These are phyloP conservation scores for Rhodocollybia butyracea DNA, from an alignment of 768 basidiomycete genomes.

Conservation along the genomic window DNA sequence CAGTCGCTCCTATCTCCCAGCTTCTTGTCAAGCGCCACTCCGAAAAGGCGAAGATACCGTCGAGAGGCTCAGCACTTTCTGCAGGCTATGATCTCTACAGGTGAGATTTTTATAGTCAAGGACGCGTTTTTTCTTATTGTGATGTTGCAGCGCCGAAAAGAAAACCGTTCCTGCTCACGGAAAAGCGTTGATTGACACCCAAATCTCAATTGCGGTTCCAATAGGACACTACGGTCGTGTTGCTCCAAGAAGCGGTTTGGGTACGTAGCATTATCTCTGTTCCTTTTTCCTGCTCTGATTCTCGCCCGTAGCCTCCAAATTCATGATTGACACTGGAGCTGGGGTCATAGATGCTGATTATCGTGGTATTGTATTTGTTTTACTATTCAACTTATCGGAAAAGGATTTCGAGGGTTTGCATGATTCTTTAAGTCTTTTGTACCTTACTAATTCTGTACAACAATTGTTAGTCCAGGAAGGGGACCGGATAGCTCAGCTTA, in stretches of 20 bases:
- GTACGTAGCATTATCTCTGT: constrained; percentile 41
- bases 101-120: constrained; percentile 36
- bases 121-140: constrained; percentile 3
- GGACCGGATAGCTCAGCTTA: constrained; percentile 94
- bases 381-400: constrained; percentile 91
- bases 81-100: constrained; percentile 97
- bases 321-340: constrained; percentile 97
- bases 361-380: constrained; percentile 84
- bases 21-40: constrained; percentile 86
- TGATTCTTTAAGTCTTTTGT: background rate
- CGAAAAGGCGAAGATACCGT: constrained; percentile 78
- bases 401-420: constrained; percentile 78
- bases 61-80: constrained; percentile 78
- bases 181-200: constrained; percentile 89
- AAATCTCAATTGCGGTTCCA: constrained; percentile 92
- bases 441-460: background rate
- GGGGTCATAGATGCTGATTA: constrained; percentile 98
- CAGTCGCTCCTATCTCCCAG: constrained; percentile 38
- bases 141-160: constrained; percentile 72
- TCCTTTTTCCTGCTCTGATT: background rate
- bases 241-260: constrained; percentile 92
- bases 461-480: constrained; percentile 72
- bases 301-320: constrained; percentile 74
- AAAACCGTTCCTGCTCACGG: constrained; percentile 85
- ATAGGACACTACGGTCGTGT: constrained; percentile 93